phyloP scores from a whole-genome alignment of 176 grass and related monocot species.

The Phragmites australis region DNA sequence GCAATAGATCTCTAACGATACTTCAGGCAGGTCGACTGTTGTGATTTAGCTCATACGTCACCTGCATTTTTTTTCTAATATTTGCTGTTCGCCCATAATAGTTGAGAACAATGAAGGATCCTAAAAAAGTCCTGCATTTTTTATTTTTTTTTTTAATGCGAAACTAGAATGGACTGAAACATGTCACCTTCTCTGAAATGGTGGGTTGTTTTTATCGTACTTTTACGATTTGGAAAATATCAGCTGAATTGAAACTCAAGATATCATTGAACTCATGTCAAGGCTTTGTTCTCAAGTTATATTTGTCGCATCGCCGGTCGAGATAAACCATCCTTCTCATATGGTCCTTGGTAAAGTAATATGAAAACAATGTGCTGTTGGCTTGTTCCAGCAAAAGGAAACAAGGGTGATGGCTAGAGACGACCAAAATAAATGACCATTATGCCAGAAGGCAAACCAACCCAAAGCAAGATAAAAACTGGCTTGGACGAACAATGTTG shows the following conservation, averaged over 20 bases:
- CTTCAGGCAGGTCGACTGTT: background rate
- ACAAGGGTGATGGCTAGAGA: slow-evolving; percentile 7
- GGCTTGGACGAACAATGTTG: background rate
- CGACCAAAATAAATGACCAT: slow-evolving; percentile 12
- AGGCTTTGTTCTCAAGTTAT: background rate
- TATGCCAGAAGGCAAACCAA: background rate
- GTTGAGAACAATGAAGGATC: background rate
- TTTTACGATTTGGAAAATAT: background rate
- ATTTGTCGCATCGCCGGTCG: background rate
- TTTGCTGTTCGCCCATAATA: background rate
- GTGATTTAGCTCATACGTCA: background rate
- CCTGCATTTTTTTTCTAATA: background rate
- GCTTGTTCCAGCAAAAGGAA: slow-evolving; percentile 11
- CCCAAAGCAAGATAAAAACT: background rate
- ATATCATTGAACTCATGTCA: slow-evolving; percentile 1
- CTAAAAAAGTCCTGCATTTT: background rate
- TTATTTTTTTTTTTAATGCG: background rate
- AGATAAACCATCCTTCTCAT: slow-evolving; percentile 48
- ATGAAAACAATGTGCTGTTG: slow-evolving; percentile 20
- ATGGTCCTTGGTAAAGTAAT: slow-evolving; percentile 23
- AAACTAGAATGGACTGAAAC: background rate
- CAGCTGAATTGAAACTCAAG: background rate
- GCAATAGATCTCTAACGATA: background rate
- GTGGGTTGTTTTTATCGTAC: slow-evolving; percentile 2
- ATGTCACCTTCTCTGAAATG: background rate